Evolutionary conservation across 495 filamentous ascomycete species (phyloP), one percentile per base, ranked within the genome.

Genomic region (Lasiosphaeria hispida): DNA sequence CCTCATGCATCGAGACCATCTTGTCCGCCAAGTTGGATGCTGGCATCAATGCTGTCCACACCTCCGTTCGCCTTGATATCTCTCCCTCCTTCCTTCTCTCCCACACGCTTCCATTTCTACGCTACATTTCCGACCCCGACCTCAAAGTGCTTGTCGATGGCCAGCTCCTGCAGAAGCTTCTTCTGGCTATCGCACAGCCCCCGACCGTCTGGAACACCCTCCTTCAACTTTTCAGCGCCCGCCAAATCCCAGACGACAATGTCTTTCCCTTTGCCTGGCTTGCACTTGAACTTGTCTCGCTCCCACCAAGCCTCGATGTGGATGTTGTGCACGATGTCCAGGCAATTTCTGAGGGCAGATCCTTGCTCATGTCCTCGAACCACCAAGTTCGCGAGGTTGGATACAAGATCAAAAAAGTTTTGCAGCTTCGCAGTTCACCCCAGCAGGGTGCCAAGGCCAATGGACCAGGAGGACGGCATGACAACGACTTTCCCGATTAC

Each of bases 401-500:
- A 9, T 68, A 73, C 55, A 49, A 34, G 47, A 70, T 72, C 38
- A 54, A 67, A n/a, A 66, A 63, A 15, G 58, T 61, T 0, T 34
- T 61, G 23, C 54, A 59, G 33, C 54, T 63, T 4, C 45, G 43
- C 3, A n/a, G 17, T 36, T 65, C 58, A 6, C 33, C 62, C 0
- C 42, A 49, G 4, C 30, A 41, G 11, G 14, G 18, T 1, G 19
- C 7, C 14, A 35, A 14, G 1, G 33, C 14, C 0, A 45, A 52
- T n/a, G 57, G 63, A 0, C 82, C 87, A 4, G 89, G 89, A 3
- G 89, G 90, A 0, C 80, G 90, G 0, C 89, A 95, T 63, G 87
- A 95, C 63, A 93, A 95, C 63, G 90, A 93, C 63, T 80, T 78
- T 63, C 71, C 49, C 0, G 79, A 88, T 54, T 85, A 85, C 61